Conservation (phyloP, 495 filamentous ascomycete species). For the Podospora australis region DNA sequence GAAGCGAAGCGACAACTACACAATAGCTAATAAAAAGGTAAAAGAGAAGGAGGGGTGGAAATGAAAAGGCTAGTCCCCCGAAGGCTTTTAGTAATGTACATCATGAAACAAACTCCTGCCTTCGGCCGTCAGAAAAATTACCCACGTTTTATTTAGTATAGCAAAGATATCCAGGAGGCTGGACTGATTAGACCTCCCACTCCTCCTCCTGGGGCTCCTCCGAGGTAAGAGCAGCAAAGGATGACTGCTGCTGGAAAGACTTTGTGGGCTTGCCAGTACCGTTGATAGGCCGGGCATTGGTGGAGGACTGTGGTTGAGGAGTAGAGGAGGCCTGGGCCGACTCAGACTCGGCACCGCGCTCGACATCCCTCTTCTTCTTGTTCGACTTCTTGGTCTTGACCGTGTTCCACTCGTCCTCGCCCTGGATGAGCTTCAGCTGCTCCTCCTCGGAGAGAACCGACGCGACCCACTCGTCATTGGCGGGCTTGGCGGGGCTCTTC, state of each 20-base stretch:
- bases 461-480: conserved; percentile 46
- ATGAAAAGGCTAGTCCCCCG: too few species aligned
- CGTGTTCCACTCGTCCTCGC: conserved; percentile 66
- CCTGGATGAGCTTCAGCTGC: conserved; percentile 64
- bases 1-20: too few species aligned
- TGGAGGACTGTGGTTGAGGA: too few species aligned
- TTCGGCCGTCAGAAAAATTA: too few species aligned
- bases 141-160: too few species aligned
- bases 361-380: conserved; percentile 41
- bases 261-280: conserved; percentile 22
- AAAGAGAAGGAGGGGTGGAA: too few species aligned
- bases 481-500: conserved; percentile 15
- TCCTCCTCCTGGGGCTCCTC: conserved; percentile 39
- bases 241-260: conserved; percentile 34
- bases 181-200: conserved; percentile 40
- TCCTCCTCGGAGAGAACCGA: conserved; percentile 76
- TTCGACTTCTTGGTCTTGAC: conserved; percentile 65
- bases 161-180: background rate
- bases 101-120: too few species aligned
- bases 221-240: conserved; percentile 43
- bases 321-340: too few species aligned
- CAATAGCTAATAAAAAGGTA: too few species aligned
- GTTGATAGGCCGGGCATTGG: conserved; percentile 14
- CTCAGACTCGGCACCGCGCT: conserved; percentile 24
- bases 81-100: too few species aligned